These are phyloP conservation scores for Phyllosticta citrichinensis DNA, from an alignment of 2,329 filamentous ascomycete species.

Conservation along the genomic window DNA sequence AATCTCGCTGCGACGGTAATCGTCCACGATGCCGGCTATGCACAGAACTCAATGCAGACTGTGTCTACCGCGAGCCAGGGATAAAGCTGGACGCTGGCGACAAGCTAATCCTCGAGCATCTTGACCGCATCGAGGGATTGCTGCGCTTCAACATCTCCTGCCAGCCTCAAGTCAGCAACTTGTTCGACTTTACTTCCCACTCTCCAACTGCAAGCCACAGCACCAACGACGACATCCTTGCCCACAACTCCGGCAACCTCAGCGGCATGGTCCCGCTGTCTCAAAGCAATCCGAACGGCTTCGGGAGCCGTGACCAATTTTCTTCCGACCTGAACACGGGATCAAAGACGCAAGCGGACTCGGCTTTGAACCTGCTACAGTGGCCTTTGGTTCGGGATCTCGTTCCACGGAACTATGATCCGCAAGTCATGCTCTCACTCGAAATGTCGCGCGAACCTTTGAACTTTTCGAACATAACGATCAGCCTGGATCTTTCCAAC, in stretches of 20 bases:
- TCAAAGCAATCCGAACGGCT: constrained; percentile 35
- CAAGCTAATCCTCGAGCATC: constrained; percentile 71
- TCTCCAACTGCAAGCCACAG: constrained; percentile 37
- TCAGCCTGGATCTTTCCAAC: constrained; percentile 64
- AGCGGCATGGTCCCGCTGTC: constrained; percentile 28
- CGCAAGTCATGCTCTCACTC: constrained; percentile 69
- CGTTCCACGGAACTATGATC: constrained; percentile 67
- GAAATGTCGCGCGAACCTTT: constrained; percentile 74
- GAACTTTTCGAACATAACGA: constrained; percentile 43
- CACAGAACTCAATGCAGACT: constrained; percentile 70
- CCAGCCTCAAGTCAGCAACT: constrained; percentile 40
- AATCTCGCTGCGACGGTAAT: constrained; percentile 68
- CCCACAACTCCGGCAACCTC: constrained; percentile 25
- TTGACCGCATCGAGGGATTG: constrained; percentile 67
- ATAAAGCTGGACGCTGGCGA: constrained; percentile 82
- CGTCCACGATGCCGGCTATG: constrained; percentile 80
- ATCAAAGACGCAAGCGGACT: constrained; percentile 76
- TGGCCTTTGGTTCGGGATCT: constrained; percentile 73
- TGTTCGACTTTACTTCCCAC: background rate
- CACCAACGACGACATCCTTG: constrained; percentile 34
- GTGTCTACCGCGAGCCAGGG: constrained; percentile 73
- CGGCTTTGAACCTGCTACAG: constrained; percentile 65
- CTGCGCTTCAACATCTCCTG: constrained; percentile 63
- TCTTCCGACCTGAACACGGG: constrained; percentile 68
- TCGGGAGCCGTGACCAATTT: constrained; percentile 60